Base-by-base conservation (phyloP, 345 rosid species). In the Geranium brycei region DNA sequence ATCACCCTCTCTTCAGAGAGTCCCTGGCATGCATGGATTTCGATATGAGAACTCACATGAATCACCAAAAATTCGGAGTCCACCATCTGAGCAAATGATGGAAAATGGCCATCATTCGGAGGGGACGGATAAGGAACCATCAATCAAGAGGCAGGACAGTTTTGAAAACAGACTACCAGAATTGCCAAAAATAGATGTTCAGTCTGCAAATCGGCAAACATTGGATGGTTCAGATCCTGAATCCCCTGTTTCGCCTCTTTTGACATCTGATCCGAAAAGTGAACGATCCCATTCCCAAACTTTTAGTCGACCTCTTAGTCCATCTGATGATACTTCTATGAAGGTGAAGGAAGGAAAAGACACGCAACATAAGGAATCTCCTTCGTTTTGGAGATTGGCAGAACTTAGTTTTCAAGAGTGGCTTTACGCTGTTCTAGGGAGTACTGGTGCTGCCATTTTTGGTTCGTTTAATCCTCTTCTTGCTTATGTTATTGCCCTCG, bases 281-380 rank as follows among this genome's bases (percentile, higher is more conserved):
- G 98, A 92, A 76, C 92, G 96, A 18, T 92, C 96, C 13, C 98
- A 95, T 75, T 95, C 99, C 14, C 97, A 95, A 75, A 95, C 93
- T 59, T 95, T 91, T 80, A 95, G 97, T 77, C 83, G 97, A 41
- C 95, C 95, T 65, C 89, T 68, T 72, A 88, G 95, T 71, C 88
- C 84, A 60, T 84, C 89, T 55, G 92, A 82, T 84, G 96, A 88
- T 59, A 47, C 77, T 60, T 78, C 86, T 17, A 64, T 73, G 65
- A 79, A 81, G 73, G 65, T 66, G 35, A 83, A 75, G 81, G 83
- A 75, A 64, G 60, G 69, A 65, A 82, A 82, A 76, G 86, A 82
- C 72, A 51, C 66, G 58, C 77, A 74, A 63, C 84, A 82, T 64
- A 72, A 77, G 64, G 79, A 85, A 73, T 68, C 87, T 60, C 97